These are phyloP conservation scores for Kwoniella sp. DNA, from an alignment of 768 basidiomycete species.

Conservation along the genomic window DNA sequence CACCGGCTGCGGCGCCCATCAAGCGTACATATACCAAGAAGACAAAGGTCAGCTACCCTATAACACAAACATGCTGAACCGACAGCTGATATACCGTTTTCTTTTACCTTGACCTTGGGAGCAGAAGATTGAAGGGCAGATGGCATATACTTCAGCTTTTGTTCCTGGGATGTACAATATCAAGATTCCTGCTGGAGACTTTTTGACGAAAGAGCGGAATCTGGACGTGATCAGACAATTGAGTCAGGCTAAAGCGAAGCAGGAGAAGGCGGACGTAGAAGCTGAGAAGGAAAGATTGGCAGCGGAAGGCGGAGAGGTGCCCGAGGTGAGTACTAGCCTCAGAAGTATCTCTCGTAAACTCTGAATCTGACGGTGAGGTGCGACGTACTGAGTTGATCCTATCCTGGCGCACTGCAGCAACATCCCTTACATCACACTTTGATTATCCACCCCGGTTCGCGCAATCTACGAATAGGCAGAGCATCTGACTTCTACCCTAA, in stretches of 20 bases:
- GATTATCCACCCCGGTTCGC: constrained; percentile 58
- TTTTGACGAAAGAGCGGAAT: constrained; percentile 35
- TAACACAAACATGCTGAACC: too few species aligned
- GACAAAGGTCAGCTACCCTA: constrained; percentile 30
- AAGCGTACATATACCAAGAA: constrained; percentile 22
- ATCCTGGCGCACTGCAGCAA: constrained; percentile 8
- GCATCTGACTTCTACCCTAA: constrained; percentile 56
- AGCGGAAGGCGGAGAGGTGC: constrained; percentile 22
- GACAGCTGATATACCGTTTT: not conserved
- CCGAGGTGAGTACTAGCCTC: constrained; percentile 25
- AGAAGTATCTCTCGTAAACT: not conserved
- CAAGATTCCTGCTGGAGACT: constrained; percentile 51
- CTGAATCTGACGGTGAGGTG: not conserved
- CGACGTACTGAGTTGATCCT: not conserved
- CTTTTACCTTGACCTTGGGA: not conserved
- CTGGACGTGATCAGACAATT: constrained; percentile 43
- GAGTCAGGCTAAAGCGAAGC: constrained; percentile 29
- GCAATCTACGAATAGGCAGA: constrained; percentile 56
- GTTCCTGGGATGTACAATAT: constrained; percentile 46
- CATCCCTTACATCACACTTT: constrained; percentile 42
- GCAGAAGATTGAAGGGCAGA: constrained; percentile 34
- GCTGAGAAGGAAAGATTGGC: constrained; percentile 21
- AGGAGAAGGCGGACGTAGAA: constrained; percentile 28
- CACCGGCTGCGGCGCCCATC: constrained; percentile 19
- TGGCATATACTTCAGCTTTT: constrained; percentile 39